Base-by-base conservation (phyloP, 2,329 filamentous ascomycete species). In the Colletotrichum agaves region DNA sequence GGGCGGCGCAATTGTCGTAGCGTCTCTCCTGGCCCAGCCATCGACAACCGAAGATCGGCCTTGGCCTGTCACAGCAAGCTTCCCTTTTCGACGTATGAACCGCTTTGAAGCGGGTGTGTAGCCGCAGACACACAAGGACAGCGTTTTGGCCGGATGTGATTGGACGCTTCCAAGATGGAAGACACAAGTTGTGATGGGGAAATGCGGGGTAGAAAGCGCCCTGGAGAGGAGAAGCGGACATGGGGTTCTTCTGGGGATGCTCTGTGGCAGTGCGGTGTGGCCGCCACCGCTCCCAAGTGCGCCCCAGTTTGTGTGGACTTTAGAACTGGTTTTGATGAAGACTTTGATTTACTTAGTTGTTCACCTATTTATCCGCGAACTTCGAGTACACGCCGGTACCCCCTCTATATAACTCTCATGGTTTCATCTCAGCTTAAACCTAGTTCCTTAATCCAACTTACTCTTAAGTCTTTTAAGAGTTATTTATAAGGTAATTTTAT, bases 51-150 rank as follows among this genome's bases (percentile, higher is more conserved):
- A 21, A 44, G 35, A 41, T 50, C 21, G 58, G 35, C 58, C 35
- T 31, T 21, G 58, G 58, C 46, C 58, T 53, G 23, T 56, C n/a
- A 41, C 10, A 41, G 50, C 17, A 55, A 17, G 31, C 19, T 33
- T 55, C 43, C 13, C n/a, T 27, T 10, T 17, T 41, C 41, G 23
- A 27, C 4, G 23, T 27, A 27, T 27, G 23, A 50, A 56, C 50
- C 50, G 63, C 59, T 58, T 67, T 46, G 50, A 63, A 67, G 63
- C 58, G 63, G 60, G 60, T 58, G 52, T 59, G 64, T 63, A 4
- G 37, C 52, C 63, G 59, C 63, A 50, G 33, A 33, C 10, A 62
- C 43, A 27, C 17, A 49, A 49, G n/a, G 46, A 19, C 50, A 27
- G 19, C 50, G 21, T 37, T 52, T 37, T 33, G 10, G 11, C 4